These are phyloP conservation scores for Barnettozyma californica DNA, from an alignment of 805 yeast genomes.

Conservation along the genomic window DNA sequence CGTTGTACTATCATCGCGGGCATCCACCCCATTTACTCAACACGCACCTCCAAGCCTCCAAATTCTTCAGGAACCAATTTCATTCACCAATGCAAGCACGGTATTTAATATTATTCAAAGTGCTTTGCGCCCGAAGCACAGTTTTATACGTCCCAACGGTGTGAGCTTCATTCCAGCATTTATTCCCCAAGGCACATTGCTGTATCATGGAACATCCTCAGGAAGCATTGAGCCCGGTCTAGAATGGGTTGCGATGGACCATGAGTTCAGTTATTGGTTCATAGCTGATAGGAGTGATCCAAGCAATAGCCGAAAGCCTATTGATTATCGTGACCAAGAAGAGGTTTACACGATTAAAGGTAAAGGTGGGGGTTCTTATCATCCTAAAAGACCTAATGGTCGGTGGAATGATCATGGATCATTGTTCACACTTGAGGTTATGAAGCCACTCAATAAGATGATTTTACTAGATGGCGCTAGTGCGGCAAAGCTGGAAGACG, in stretches of 20 bases:
- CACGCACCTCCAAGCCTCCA: no score
- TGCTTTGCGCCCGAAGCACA: constrained; percentile 45
- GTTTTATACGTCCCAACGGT: constrained; percentile 51
- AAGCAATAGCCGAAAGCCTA: background rate
- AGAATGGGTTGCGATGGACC: constrained; percentile 65
- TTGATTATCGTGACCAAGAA: background rate
- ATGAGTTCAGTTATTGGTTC: constrained; percentile 53
- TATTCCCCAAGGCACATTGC: constrained; percentile 51
- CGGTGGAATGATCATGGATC: constrained; percentile 13
- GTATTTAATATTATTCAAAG: constrained; percentile 50
- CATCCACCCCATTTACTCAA: no score
- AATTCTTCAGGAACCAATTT: constrained; percentile 25
- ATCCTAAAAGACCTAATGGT: background rate
- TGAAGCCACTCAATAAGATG: constrained; percentile 42
- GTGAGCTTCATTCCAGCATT: constrained; percentile 56
- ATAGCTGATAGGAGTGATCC: constrained; percentile 24
- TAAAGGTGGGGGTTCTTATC: background rate
- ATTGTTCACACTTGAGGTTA: constrained; percentile 43
- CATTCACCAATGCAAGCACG: constrained; percentile 46
- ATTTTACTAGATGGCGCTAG: constrained; percentile 62
- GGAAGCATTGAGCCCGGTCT: constrained; percentile 38
- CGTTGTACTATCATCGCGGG: background rate
- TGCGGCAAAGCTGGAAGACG: constrained; percentile 52
- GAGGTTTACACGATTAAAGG: background rate
- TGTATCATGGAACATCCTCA: constrained; percentile 48